These are phyloP conservation scores for Staphylotrichum tortipilum DNA, from an alignment of 495 filamentous ascomycete species.

Conservation along the genomic window DNA sequence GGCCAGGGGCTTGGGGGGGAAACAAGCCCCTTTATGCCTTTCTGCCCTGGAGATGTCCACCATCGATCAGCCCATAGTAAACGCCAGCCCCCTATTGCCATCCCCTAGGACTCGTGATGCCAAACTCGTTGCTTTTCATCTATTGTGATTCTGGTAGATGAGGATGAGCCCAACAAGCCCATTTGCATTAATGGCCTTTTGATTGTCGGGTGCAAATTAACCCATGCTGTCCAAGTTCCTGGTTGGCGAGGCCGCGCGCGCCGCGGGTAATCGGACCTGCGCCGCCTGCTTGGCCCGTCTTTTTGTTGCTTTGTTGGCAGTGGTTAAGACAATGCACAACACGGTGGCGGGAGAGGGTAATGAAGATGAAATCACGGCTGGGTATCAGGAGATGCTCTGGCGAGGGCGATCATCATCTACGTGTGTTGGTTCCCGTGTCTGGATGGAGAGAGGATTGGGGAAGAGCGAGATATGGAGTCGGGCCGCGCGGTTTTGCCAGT, in stretches of 20 bases:
- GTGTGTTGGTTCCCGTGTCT: no score
- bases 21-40: slow-evolving; percentile 12
- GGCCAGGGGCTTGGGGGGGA: slow-evolving; percentile 5
- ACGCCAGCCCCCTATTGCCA: no score
- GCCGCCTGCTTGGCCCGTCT: neutral
- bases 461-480: no score
- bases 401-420: no score
- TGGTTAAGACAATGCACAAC: no score
- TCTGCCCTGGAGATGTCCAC: neutral
- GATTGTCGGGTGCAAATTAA: slow-evolving; percentile 17
- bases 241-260: slow-evolving; percentile 1
- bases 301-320: no score
- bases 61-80: no score
- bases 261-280: slow-evolving; percentile 1
- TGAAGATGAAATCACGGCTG: no score
- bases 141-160: slow-evolving; percentile 16
- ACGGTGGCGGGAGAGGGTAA: no score
- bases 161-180: slow-evolving; percentile 7
- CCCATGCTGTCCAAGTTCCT: neutral
- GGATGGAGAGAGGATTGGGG: no score
- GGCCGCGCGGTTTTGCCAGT: no score
- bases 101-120: neutral
- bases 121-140: slow-evolving; percentile 13
- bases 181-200: slow-evolving; percentile 17
- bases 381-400: no score